Evolutionary conservation across 1,139 yeast genomes (phyloP).

Genomic region (Lodderomyces jiufengensis): DNA sequence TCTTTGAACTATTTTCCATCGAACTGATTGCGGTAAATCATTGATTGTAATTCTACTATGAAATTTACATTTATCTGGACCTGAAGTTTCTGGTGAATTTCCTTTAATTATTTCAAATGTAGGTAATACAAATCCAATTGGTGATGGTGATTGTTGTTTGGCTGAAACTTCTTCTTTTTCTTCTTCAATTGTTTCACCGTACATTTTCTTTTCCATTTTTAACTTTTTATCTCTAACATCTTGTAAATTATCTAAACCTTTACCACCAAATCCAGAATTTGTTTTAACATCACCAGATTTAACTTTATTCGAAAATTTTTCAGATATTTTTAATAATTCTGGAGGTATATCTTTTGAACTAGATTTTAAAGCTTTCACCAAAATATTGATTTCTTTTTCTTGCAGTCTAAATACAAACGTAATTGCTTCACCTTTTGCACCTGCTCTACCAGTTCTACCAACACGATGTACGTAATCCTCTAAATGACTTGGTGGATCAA

Average conservation of each 20-base stretch:
- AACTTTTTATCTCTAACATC: slow-evolving; percentile 58
- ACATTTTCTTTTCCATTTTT: slow-evolving; percentile 44
- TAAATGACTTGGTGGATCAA: slow-evolving; percentile 86
- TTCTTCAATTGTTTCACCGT: slow-evolving; percentile 16
- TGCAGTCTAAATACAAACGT: slow-evolving; percentile 68
- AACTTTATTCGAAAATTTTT: slow-evolving; percentile 56
- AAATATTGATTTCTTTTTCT: slow-evolving; percentile 66
- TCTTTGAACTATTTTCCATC: slow-evolving; percentile 79
- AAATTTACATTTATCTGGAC: slow-evolving; percentile 61
- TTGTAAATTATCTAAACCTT: slow-evolving; percentile 82
- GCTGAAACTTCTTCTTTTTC: slow-evolving; percentile 5
- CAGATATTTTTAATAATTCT: slow-evolving; percentile 51
- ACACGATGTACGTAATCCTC: slow-evolving; percentile 97
- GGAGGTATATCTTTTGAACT: slow-evolving; percentile 53
- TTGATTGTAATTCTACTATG: slow-evolving; percentile 76
- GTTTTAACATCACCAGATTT: slow-evolving; percentile 67
- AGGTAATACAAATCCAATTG: slow-evolving; percentile 22
- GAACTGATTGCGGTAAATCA: slow-evolving; percentile 78
- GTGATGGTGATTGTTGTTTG: slow-evolving; percentile 8
- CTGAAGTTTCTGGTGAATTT: slow-evolving; percentile 54
- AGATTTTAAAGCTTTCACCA: slow-evolving; percentile 63
- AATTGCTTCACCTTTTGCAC: slow-evolving; percentile 69
- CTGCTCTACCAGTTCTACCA: slow-evolving; percentile 96
- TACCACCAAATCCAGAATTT: slow-evolving; percentile 86
- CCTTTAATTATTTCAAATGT: slow-evolving; percentile 54